A percentile compares a stretch with the other conserved stretches of the same genome.
These are phyloP conservation scores for Solanum gracilifrons DNA, from an alignment of 257 asterid species.

Conservation along the genomic window DNA sequence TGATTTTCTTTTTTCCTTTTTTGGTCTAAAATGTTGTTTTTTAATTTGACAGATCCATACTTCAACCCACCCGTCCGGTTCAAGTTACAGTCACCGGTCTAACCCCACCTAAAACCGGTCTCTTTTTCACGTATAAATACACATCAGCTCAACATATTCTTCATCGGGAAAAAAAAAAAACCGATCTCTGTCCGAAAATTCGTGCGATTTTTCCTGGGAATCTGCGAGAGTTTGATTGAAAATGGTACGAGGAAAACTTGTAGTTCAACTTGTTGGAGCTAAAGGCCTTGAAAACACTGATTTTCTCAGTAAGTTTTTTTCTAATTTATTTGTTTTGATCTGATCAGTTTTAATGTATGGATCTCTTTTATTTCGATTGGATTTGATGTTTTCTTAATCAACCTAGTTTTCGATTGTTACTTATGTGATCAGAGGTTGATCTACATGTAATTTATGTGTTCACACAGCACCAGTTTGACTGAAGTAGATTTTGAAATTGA, in stretches of 20 bases:
- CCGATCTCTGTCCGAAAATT: not conserved
- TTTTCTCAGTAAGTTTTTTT: slow-evolving; percentile 28
- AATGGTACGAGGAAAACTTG: slow-evolving; percentile 46
- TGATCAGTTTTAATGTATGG: not conserved
- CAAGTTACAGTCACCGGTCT: not conserved
- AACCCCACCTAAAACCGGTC: not conserved
- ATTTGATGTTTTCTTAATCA: not conserved
- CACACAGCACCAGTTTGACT: not conserved
- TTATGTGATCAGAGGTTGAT: not conserved
- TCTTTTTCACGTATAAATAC: not conserved
- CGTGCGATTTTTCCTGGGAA: not conserved
- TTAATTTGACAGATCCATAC: not conserved
- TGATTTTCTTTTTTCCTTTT: not conserved
- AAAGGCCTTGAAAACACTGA: slow-evolving; percentile 54
- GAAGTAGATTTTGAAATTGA: not conserved
- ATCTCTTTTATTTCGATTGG: not conserved
- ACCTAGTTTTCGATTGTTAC: not conserved
- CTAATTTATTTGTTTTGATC: not conserved
- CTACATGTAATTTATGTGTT: not conserved
- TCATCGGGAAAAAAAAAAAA: not conserved
- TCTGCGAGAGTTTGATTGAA: not conserved
- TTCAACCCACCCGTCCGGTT: not conserved
- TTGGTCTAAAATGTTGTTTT: not conserved
- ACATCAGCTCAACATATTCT: not conserved
- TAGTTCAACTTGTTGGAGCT: slow-evolving; percentile 40